These are phyloP conservation scores for Auricularia heimuer DNA, from an alignment of 768 basidiomycete species.

Conservation along the genomic window DNA sequence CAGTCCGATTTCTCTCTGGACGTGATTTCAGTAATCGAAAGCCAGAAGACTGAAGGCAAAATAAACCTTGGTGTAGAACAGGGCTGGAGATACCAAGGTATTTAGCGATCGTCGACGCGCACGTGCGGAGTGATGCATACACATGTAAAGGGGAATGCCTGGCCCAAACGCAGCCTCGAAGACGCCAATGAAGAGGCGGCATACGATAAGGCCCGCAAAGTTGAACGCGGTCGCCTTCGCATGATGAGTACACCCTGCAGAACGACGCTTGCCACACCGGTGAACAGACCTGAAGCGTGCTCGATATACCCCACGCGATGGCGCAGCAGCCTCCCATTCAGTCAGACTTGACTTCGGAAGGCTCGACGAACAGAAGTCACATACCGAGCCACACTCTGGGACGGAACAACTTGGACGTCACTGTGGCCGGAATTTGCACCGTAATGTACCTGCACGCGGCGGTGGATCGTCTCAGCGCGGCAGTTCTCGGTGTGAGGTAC, in stretches of 20 bases:
- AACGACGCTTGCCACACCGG: too few species aligned
- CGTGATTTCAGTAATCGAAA: slow-evolving; percentile 48
- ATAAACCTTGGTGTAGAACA: too few species aligned
- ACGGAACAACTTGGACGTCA: slow-evolving; percentile 56
- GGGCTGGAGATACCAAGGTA: too few species aligned
- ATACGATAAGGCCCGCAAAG: slow-evolving; percentile 24
- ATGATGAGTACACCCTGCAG: too few species aligned
- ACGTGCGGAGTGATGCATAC: too few species aligned
- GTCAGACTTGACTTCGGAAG: too few species aligned
- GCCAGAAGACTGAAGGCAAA: slow-evolving; percentile 17
- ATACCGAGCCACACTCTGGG: slow-evolving; percentile 60
- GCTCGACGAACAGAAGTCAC: slow-evolving; percentile 35
- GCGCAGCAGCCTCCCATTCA: background rate
- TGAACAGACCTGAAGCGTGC: slow-evolving; percentile 51
- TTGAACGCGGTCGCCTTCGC: too few species aligned
- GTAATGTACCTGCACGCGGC: slow-evolving; percentile 39
- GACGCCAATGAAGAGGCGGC: slow-evolving; percentile 54
- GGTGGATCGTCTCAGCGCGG: too few species aligned
- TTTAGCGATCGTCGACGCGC: too few species aligned
- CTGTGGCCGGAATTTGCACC: slow-evolving; percentile 55
- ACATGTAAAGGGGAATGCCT: too few species aligned
- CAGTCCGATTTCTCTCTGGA: slow-evolving; percentile 60
- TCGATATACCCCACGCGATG: slow-evolving; percentile 58
- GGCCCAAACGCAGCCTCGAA: slow-evolving; percentile 76
- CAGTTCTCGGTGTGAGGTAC: background rate